Evolutionary conservation across 2,329 filamentous ascomycete genomes (phyloP).

Genomic region (Phoma sp.): DNA sequence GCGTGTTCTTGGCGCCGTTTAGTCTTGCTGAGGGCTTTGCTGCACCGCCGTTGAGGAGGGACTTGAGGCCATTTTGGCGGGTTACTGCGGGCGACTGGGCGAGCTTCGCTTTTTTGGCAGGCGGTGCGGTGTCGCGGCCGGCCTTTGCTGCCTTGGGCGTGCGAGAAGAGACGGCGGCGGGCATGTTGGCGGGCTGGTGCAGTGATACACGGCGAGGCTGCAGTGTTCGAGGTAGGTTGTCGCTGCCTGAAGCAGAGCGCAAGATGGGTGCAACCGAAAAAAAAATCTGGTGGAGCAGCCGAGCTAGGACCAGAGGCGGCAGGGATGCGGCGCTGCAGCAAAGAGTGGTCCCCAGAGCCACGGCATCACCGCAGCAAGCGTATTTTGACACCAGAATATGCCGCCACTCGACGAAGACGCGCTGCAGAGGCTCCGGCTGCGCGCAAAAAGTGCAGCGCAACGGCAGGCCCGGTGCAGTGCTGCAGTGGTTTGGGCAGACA

Average conservation of each 20-base stretch:
- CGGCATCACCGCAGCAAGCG: slow-evolving; percentile 5
- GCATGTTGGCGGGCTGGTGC: slow-evolving; percentile 35
- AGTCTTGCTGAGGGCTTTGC: slow-evolving; percentile 57
- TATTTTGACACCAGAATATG: not conserved
- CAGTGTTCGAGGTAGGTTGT: slow-evolving; percentile 13
- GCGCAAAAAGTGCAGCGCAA: slow-evolving; percentile 5
- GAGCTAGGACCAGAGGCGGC: slow-evolving; percentile 17
- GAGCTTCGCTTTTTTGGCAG: slow-evolving; percentile 49
- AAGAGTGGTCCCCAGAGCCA: slow-evolving; percentile 4
- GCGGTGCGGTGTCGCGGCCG: slow-evolving; percentile 40
- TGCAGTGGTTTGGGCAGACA: slow-evolving; percentile 13
- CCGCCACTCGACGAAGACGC: not conserved
- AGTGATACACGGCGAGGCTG: slow-evolving; percentile 15
- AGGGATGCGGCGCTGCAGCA: slow-evolving; percentile 15
- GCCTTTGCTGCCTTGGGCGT: slow-evolving; percentile 25
- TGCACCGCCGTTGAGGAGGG: slow-evolving; percentile 37
- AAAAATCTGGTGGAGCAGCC: slow-evolving; percentile 19
- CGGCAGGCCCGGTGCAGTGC: not conserved
- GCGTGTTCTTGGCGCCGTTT: slow-evolving; percentile 61
- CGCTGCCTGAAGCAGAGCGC: slow-evolving; percentile 35
- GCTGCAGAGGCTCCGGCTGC: not conserved
- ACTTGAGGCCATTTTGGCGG: slow-evolving; percentile 41
- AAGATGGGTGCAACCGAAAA: slow-evolving; percentile 30
- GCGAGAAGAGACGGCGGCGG: slow-evolving; percentile 43
- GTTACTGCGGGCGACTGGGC: slow-evolving; percentile 34